These are phyloP conservation scores for Aspergillus homomorphus DNA, from an alignment of 495 filamentous ascomycete species.

Conservation along the genomic window DNA sequence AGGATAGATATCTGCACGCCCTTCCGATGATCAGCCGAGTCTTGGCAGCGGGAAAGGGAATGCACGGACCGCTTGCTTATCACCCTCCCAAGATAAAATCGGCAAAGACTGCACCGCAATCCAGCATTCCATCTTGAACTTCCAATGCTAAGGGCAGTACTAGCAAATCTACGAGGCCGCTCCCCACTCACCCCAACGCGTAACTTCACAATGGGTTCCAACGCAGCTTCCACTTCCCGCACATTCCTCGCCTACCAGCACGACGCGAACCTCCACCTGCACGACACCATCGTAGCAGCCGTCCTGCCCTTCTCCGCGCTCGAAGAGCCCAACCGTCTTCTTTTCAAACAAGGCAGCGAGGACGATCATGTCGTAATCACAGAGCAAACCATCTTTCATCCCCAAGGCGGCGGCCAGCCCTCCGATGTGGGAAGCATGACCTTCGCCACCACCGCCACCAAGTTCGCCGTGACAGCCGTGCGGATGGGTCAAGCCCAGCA, in stretches of 20 bases:
- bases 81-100: background rate
- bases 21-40: background rate
- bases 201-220: background rate
- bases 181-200: background rate
- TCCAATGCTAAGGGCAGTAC: background rate
- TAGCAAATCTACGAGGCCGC: background rate
- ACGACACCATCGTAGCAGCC: conserved; percentile 41
- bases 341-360: conserved; percentile 49
- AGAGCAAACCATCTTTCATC: conserved; percentile 61
- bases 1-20: background rate
- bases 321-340: conserved; percentile 39
- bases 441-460: conserved; percentile 12
- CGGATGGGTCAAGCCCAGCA: conserved; percentile 42
- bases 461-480: conserved; percentile 47
- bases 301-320: conserved; percentile 45
- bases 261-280: conserved; percentile 45
- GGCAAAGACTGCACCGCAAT: background rate
- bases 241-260: conserved; percentile 56
- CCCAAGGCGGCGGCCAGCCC: conserved; percentile 65
- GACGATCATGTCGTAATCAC: conserved; percentile 53
- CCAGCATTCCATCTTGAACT: too few relatives aligned
- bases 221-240: conserved; percentile 13
- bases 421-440: conserved; percentile 56
- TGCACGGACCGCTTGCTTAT: too few relatives aligned
- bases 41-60: background rate